Base-by-base conservation (phyloP, 345 rosid species). In the Gossypium australe region DNA sequence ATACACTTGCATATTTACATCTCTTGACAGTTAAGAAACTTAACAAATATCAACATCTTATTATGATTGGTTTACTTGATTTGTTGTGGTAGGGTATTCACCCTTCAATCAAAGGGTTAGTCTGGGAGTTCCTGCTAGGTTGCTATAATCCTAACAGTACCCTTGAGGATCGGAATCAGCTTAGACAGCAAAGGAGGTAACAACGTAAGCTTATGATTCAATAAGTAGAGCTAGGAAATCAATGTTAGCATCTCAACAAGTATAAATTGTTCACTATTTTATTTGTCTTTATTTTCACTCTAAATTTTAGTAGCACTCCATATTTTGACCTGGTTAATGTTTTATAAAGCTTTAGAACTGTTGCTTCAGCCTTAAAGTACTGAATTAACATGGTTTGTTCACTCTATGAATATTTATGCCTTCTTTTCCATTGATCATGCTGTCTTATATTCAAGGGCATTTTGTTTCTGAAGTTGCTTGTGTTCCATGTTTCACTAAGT, bases 111-210 rank as follows among this genome's bases (percentile, higher is more conserved):
- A 93, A 89, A 85, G 97, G 94, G 56, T 80, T 79, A 59, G 98
- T 90, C 45, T 95, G 97, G 98, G 99, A 95, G 87, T 93, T 93
- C 82, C 71, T 95, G 79, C 79, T 95, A 79, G 99, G 99, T 51
- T 93, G 98, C 79, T 95, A 80, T 75, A 97, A 93, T 89, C 99
- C 99, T 29, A 88, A 87, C 84, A 94, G 97, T 82, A 91, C 88
- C 51, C 86, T 83, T 67, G 92, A 92, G 47, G 92, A 93, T 75
- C 82, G 96, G 80, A 85, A 78, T 84, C 84, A 79, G 69, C 81
- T 91, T 62, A 84, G 96, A 85, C 85, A 82, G 73, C 70, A 49
- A 0, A 85, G 98, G 82, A 91, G 98, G 99, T 92, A 88, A 71
- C 66, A 52, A 47, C 58, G 56, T 72, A 73, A 7, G 24, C 14